Conservation (phyloP, 768 basidiomycete species). For the Polyporus arcularius region DNA sequence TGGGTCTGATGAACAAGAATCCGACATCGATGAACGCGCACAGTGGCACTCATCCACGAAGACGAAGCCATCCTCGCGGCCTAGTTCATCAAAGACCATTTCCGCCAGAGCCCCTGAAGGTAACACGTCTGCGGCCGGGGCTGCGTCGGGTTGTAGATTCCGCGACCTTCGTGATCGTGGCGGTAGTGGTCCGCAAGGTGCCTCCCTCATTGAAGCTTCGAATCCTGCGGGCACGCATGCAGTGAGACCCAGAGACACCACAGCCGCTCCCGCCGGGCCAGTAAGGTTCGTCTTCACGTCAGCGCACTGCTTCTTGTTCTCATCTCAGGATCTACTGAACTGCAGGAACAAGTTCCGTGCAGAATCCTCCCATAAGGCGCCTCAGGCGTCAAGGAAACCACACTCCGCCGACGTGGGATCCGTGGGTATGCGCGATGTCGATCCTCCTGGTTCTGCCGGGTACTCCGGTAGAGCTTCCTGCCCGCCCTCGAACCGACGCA, state of each 20-base stretch:
- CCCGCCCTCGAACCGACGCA: not conserved
- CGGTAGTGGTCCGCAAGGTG: not conserved
- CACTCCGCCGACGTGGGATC: not conserved
- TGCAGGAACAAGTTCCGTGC: slow-evolving; percentile 1
- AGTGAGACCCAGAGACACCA: not conserved
- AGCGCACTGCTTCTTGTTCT: slow-evolving; percentile 3
- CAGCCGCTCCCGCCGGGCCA: slow-evolving; percentile 3
- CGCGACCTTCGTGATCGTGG: not conserved
- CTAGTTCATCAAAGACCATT: not conserved
- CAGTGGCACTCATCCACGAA: not conserved
- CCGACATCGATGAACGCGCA: slow-evolving; percentile 4
- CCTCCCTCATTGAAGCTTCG: slow-evolving; percentile 2
- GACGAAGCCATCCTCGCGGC: not conserved
- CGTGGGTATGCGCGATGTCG: not conserved
- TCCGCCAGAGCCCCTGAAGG: not conserved
- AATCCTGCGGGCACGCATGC: not conserved
- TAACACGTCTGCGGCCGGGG: not conserved
- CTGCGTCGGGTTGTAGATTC: not conserved
- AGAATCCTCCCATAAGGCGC: not conserved
- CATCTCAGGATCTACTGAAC: slow-evolving; percentile 1
- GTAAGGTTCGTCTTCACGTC: slow-evolving; percentile 17
- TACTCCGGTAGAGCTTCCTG: not conserved
- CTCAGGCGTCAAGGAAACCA: not conserved
- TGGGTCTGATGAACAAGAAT: slow-evolving; percentile 10
- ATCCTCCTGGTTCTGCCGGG: not conserved